Evolutionary conservation across 2,329 filamentous ascomycete genomes (phyloP).

Genomic region (Curvularia verruculosa): DNA sequence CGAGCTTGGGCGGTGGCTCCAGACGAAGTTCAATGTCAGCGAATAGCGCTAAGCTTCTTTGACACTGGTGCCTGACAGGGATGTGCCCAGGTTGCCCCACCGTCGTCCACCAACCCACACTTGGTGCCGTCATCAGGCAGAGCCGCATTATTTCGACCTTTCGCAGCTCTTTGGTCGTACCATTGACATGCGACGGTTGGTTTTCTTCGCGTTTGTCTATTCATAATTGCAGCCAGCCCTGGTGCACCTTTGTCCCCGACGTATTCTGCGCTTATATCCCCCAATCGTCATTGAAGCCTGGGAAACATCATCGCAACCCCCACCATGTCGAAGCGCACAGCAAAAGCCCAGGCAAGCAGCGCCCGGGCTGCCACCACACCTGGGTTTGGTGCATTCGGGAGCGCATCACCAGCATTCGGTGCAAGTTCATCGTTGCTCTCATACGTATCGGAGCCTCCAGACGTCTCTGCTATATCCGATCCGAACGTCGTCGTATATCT

Average conservation of each 20-base stretch:
- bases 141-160: conserved; percentile 21
- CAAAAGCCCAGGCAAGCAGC: conserved; percentile 68
- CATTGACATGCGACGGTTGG: conserved; percentile 1
- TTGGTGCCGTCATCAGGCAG: conserved; percentile 30
- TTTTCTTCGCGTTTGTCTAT: conserved; percentile 7
- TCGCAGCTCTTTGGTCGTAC: conserved; percentile 1
- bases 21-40: conserved; percentile 12
- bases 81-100: conserved; percentile 15
- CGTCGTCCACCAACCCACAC: conserved; percentile 17
- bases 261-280: neutral
- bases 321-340: conserved; percentile 64
- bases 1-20: conserved; percentile 16
- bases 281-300: neutral
- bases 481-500: conserved; percentile 86
- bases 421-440: conserved; percentile 70
- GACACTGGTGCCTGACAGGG: conserved; percentile 14
- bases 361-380: conserved; percentile 60
- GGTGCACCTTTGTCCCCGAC: neutral
- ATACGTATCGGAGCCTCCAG: conserved; percentile 84
- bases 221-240: neutral
- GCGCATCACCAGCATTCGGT: conserved; percentile 52
- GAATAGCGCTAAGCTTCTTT: conserved; percentile 4
- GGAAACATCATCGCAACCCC: neutral
- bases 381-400: conserved; percentile 50
- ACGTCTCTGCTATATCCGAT: conserved; percentile 77